A percentile compares a stretch with the other conserved stretches of the same genome.
These are phyloP conservation scores for Cyathus striatus DNA, from an alignment of 768 basidiomycete species.

Conservation along the genomic window DNA sequence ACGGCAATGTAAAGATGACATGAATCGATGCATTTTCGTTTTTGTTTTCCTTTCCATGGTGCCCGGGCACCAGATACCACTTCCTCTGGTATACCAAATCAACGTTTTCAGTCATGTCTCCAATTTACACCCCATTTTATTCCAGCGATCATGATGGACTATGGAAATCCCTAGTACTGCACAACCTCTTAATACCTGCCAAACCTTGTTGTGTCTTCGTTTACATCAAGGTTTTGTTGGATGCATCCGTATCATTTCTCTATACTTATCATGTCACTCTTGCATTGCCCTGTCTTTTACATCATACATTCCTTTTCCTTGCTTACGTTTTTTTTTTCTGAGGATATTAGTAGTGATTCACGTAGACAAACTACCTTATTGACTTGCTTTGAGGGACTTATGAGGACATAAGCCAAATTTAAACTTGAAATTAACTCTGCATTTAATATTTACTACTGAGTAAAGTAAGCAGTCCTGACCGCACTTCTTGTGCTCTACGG, in stretches of 20 bases:
- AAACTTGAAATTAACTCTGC: too few relatives aligned
- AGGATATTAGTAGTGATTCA: too few relatives aligned
- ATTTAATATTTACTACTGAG: too few relatives aligned
- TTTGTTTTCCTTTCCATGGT: slow-evolving; percentile 16
- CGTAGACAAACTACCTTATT: too few relatives aligned
- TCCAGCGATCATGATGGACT: slow-evolving; percentile 23
- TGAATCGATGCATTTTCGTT: slow-evolving; percentile 8
- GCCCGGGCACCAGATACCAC: slow-evolving; percentile 21
- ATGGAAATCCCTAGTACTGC: slow-evolving; percentile 19
- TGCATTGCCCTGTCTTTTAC: slow-evolving; percentile 8
- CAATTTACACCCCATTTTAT: slow-evolving; percentile 9
- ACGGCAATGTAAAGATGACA: slow-evolving; percentile 41
- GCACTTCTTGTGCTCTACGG: too few relatives aligned
- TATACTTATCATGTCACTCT: slow-evolving; percentile 8
- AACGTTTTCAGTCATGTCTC: slow-evolving; percentile 21
- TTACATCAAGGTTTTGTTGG: slow-evolving; percentile 11
- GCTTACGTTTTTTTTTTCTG: slow-evolving; percentile 6
- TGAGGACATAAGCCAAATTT: too few relatives aligned
- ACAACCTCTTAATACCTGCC: slow-evolving; percentile 29
- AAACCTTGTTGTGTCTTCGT: too few relatives aligned
- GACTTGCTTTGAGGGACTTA: too few relatives aligned
- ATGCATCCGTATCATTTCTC: slow-evolving; percentile 6
- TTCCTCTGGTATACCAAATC: slow-evolving; percentile 34
- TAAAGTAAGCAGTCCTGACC: too few relatives aligned
- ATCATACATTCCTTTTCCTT: slow-evolving; percentile 9